Conservation (phyloP, 805 yeast genomes). For the Yarrowia bubula region DNA sequence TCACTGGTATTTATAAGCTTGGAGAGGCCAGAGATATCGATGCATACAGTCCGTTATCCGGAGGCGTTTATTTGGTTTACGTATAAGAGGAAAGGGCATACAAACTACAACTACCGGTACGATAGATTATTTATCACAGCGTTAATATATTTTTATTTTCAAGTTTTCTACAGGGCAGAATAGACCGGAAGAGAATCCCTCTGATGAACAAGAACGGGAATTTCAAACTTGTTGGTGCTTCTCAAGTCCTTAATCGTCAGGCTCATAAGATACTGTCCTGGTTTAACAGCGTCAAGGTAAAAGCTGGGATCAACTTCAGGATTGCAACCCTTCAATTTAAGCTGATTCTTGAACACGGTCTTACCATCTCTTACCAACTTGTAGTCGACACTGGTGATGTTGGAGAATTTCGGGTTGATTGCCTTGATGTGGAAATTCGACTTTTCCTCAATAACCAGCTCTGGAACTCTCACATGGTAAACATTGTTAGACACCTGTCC, state of each 20-base stretch:
- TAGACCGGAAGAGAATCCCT: not conserved
- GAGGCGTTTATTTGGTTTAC: not conserved
- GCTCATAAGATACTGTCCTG: not conserved
- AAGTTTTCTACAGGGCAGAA: not conserved
- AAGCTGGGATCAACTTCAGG: not conserved
- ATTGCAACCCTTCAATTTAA: not conserved
- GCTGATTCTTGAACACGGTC: not conserved
- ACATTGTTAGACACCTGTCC: not conserved
- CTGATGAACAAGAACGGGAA: not conserved
- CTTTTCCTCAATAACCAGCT: not conserved
- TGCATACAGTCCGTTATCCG: not conserved
- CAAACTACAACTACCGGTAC: too few species aligned
- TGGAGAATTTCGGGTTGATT: not conserved
- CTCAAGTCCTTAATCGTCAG: not conserved
- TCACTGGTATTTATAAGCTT: not conserved
- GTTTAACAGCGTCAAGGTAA: not conserved
- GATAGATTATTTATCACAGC: not conserved
- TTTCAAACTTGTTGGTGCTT: not conserved
- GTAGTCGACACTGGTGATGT: slow-evolving; percentile 2
- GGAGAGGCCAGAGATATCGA: not conserved
- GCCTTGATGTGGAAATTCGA: not conserved
- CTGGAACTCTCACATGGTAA: not conserved
- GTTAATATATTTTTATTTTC: not conserved
- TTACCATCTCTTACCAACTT: not conserved
- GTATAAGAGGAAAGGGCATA: not conserved